These are phyloP conservation scores for Fomitopsis pulvina DNA, from an alignment of 768 basidiomycete species.

Conservation along the genomic window DNA sequence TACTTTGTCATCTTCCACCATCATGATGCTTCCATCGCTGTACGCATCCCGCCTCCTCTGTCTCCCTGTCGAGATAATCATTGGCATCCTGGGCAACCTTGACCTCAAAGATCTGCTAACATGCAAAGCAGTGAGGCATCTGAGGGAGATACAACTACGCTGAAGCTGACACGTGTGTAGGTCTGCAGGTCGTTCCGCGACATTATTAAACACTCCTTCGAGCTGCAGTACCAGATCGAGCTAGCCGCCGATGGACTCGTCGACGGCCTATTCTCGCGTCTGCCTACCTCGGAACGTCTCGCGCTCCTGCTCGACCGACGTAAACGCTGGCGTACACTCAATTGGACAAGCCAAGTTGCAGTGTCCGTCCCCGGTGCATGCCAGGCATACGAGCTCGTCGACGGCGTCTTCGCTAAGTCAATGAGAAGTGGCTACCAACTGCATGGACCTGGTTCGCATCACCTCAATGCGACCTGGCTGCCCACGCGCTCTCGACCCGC, in stretches of 20 bases:
- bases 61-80: conserved; percentile 14
- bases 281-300: conserved; percentile 27
- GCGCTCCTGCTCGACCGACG: conserved; percentile 28
- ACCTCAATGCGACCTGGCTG: conserved; percentile 22
- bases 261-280: conserved; percentile 10
- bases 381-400: conserved; percentile 56
- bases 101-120: conserved; percentile 10
- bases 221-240: conserved; percentile 27
- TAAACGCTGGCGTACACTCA: conserved; percentile 27
- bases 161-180: conserved; percentile 7
- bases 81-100: conserved; percentile 14
- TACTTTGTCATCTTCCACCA: not conserved
- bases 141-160: not conserved
- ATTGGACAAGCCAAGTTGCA: conserved; percentile 17
- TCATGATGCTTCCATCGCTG: not conserved
- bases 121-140: conserved; percentile 9
- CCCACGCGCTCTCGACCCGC: conserved; percentile 13
- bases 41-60: not conserved
- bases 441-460: conserved; percentile 9
- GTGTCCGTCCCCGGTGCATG: conserved; percentile 31
- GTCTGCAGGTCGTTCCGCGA: conserved; percentile 17
- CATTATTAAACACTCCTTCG: conserved; percentile 15
- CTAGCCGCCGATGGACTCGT: conserved; percentile 25
- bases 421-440: conserved; percentile 7
- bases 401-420: conserved; percentile 48